Evolutionary conservation across 805 yeast species (phyloP).

Genomic region (Starmerella roubikii): DNA sequence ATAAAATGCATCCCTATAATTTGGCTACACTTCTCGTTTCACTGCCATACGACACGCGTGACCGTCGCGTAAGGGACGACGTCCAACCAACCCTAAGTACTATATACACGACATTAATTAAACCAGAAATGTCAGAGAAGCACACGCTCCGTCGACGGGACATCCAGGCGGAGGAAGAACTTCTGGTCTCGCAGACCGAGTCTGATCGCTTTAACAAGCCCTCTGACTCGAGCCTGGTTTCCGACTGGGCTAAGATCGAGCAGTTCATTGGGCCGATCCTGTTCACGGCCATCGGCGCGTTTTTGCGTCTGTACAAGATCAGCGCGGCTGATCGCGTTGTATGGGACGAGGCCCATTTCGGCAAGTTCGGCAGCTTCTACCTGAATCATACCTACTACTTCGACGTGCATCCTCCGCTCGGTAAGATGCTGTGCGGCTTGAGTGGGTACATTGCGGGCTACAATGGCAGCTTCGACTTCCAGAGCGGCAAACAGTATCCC

Average conservation of each 20-base stretch:
- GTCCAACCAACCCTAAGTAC: too few relatives aligned
- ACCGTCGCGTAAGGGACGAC: too few relatives aligned
- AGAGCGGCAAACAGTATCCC: conserved; percentile 68
- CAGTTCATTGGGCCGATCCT: conserved; percentile 34
- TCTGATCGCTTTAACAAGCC: neutral
- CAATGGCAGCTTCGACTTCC: conserved; percentile 85
- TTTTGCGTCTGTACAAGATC: conserved; percentile 61
- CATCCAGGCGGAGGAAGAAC: neutral
- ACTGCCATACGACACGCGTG: too few relatives aligned
- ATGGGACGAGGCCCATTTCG: conserved; percentile 38
- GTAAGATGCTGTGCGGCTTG: conserved; percentile 78
- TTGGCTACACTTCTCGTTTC: too few relatives aligned
- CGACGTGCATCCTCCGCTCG: conserved; percentile 97
- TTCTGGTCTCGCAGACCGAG: neutral
- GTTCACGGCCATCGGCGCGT: conserved; percentile 57
- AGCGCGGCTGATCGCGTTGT: conserved; percentile 65
- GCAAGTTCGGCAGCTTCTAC: conserved; percentile 40
- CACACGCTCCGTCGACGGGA: neutral
- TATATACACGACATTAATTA: too few relatives aligned
- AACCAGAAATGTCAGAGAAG: neutral
- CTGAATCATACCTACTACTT: conserved; percentile 83
- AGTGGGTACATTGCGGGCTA: conserved; percentile 84
- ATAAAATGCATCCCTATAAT: too few relatives aligned
- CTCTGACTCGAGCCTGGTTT: conserved; percentile 21
- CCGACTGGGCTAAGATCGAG: conserved; percentile 21